A percentile compares a stretch with the other conserved stretches of the same genome.
Conservation (phyloP, 345 rosid species). For the Moricandia moricandioides region DNA sequence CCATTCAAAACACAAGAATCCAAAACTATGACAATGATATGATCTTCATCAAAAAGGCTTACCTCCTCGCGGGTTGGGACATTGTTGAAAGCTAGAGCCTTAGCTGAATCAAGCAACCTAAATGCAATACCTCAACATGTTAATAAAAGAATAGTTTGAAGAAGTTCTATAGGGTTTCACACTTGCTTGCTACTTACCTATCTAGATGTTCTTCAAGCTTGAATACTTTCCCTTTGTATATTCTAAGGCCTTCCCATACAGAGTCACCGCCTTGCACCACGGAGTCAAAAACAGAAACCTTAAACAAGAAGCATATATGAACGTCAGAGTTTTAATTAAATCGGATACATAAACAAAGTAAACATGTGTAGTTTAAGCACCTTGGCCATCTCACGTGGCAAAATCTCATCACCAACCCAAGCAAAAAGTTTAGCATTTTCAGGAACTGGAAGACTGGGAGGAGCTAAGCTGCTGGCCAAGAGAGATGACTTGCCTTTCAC, state of each 20-base stretch:
- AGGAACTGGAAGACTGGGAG: slow-evolving; percentile 78
- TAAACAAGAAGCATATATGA: slow-evolving; percentile 3
- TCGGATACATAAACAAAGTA: not conserved
- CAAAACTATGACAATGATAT: not conserved
- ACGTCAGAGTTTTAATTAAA: not conserved
- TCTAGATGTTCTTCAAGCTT: slow-evolving; percentile 88
- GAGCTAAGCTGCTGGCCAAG: slow-evolving; percentile 45
- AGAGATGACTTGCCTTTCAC: slow-evolving; percentile 49
- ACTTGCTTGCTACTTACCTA: slow-evolving; percentile 44
- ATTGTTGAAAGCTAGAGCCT: slow-evolving; percentile 82
- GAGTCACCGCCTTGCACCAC: slow-evolving; percentile 90
- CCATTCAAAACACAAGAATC: not conserved
- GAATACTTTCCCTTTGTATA: slow-evolving; percentile 65
- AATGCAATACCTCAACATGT: not conserved
- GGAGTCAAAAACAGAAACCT: slow-evolving; percentile 92
- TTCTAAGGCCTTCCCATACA: slow-evolving; percentile 85
- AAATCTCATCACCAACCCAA: slow-evolving; percentile 88
- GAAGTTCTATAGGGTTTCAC: not conserved
- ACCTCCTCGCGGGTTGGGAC: slow-evolving; percentile 80
- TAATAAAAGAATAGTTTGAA: not conserved
- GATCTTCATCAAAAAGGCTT: slow-evolving; percentile 9
- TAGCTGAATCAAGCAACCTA: slow-evolving; percentile 86
- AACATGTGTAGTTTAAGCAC: slow-evolving; percentile 36
- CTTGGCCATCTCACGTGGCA: slow-evolving; percentile 85
- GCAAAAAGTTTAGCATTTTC: slow-evolving; percentile 73